phyloP scores from a whole-genome alignment of 768 basidiomycete species.

The Multifurca ochricompacta region DNA sequence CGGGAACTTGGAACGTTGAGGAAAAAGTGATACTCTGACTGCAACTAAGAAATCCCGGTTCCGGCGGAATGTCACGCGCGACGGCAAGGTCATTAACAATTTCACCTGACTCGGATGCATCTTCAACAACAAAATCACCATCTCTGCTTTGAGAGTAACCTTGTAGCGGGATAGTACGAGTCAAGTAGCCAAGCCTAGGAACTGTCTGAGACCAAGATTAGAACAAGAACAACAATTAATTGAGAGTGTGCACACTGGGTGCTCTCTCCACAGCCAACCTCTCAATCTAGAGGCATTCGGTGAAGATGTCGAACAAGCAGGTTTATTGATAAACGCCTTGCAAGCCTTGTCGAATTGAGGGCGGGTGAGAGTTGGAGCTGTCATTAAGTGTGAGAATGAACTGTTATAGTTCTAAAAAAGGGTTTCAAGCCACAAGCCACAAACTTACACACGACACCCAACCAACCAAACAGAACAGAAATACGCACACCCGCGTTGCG shows the following conservation, averaged over 20 bases:
- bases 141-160: not conserved
- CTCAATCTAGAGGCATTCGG: conserved; percentile 15
- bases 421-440: conserved; percentile 53
- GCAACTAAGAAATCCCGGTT: conserved; percentile 32
- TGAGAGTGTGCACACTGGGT: conserved; percentile 35
- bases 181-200: conserved; percentile 27
- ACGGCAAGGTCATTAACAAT: conserved; percentile 27
- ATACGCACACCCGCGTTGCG: conserved; percentile 8
- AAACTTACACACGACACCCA: conserved; percentile 11
- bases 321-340: conserved; percentile 39
- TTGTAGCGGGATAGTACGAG: conserved; percentile 23
- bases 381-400: conserved; percentile 21
- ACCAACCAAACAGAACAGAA: conserved; percentile 13
- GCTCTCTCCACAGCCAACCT: conserved; percentile 59
- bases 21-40: conserved; percentile 71
- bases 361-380: conserved; percentile 44
- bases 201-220: conserved; percentile 22
- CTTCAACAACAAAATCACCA: not conserved
- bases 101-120: conserved; percentile 17
- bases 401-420: conserved; percentile 46
- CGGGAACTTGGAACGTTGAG: conserved; percentile 71
- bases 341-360: conserved; percentile 53
- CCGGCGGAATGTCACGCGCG: conserved; percentile 30
- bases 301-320: conserved; percentile 3
- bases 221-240: conserved; percentile 2